Evolutionary conservation across 306 rosid species (phyloP).

Genomic region (Echinosophora koreensis): DNA sequence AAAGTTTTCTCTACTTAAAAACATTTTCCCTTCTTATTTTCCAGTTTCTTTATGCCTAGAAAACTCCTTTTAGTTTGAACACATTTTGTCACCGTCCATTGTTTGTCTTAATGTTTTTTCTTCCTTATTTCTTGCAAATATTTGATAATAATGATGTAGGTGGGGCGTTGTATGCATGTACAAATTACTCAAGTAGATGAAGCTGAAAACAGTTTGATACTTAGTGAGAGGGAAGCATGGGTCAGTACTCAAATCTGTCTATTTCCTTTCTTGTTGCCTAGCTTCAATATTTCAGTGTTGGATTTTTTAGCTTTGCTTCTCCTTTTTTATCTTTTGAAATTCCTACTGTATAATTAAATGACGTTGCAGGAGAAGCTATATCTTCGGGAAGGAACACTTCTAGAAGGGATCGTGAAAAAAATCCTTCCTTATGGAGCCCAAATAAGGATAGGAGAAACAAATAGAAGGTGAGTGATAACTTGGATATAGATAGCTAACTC

Average conservation of each 20-base stretch:
- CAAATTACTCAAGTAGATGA: constrained; percentile 70
- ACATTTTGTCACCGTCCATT: not conserved
- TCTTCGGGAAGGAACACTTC: constrained; percentile 81
- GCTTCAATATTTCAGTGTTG: constrained; percentile 13
- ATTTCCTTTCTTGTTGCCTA: constrained; percentile 13
- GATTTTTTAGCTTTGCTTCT: not conserved
- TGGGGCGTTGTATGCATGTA: constrained; percentile 68
- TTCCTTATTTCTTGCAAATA: constrained; percentile 36
- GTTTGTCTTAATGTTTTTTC: not conserved
- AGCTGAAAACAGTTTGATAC: constrained; percentile 69
- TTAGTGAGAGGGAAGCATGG: constrained; percentile 89
- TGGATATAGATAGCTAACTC: constrained; percentile 16
- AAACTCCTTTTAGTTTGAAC: not conserved
- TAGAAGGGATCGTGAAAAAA: constrained; percentile 80
- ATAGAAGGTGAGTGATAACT: constrained; percentile 65
- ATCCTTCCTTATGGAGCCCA: constrained; percentile 88
- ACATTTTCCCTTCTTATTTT: constrained; percentile 1
- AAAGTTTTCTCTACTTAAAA: not conserved
- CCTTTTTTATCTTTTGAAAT: constrained; percentile 23
- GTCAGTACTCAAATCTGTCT: constrained; percentile 57
- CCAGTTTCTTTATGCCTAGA: not conserved
- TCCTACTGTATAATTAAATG: constrained; percentile 16
- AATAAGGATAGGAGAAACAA: constrained; percentile 74
- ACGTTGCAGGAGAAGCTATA: constrained; percentile 61
- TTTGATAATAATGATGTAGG: constrained; percentile 55